Evolutionary conservation across 495 filamentous ascomycete genomes (phyloP).

Genomic region (Aspergillus asperescens): DNA sequence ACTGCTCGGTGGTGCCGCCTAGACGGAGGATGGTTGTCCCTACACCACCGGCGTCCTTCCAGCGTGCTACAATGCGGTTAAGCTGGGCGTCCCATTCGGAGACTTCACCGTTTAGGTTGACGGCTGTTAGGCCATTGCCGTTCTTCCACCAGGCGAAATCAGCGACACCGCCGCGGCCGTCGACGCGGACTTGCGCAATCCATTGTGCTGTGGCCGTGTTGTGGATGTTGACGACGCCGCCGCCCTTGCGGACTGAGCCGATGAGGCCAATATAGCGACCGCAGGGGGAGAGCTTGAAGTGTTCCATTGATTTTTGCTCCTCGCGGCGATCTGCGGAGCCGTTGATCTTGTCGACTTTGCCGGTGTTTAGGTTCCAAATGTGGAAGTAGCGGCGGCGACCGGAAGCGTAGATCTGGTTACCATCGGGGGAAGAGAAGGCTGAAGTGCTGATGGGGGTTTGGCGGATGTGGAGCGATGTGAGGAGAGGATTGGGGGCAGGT

Average conservation of each 20-base stretch:
- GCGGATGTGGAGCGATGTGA: conserved; percentile 83
- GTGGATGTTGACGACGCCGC: conserved; percentile 81
- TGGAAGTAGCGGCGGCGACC: conserved; percentile 89
- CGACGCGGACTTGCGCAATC: conserved; percentile 75
- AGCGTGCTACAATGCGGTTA: conserved; percentile 65
- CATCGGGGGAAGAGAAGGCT: conserved; percentile 55
- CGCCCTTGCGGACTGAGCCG: conserved; percentile 72
- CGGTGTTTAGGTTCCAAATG: conserved; percentile 80
- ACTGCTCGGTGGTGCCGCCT: conserved; percentile 56
- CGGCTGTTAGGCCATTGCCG: conserved; percentile 69
- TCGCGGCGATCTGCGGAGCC: conserved; percentile 61
- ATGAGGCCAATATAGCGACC: conserved; percentile 78
- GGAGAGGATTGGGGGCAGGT: conserved; percentile 72
- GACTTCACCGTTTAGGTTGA: conserved; percentile 83
- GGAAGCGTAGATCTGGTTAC: conserved; percentile 66
- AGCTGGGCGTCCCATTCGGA: conserved; percentile 75
- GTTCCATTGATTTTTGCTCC: conserved; percentile 86
- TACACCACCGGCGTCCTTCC: conserved; percentile 87
- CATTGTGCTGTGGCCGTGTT: conserved; percentile 80
- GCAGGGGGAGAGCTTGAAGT: conserved; percentile 77
- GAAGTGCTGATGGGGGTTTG: conserved; percentile 75
- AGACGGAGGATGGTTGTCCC: conserved; percentile 76
- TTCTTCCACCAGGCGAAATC: conserved; percentile 90
- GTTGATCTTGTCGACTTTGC: conserved; percentile 77
- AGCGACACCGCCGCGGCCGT: conserved; percentile 74